These are phyloP conservation scores for Myxozyma sirexii DNA, from an alignment of 805 yeast genomes.

Conservation along the genomic window DNA sequence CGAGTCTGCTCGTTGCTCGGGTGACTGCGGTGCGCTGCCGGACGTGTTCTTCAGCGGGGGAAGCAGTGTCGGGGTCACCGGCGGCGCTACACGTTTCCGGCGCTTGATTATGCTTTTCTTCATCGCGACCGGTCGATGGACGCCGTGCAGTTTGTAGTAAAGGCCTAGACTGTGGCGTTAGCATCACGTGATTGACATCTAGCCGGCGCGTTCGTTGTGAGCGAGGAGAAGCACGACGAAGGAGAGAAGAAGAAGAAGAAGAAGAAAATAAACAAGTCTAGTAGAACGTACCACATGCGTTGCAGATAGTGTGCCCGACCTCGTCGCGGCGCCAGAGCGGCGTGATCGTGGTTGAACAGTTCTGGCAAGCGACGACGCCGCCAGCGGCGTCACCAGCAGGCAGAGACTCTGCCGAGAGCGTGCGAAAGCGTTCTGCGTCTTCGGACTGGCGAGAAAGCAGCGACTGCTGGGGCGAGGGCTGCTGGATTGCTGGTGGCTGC, in stretches of 20 bases:
- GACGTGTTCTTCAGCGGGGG: constrained; percentile 20
- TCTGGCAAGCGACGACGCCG: constrained; percentile 74
- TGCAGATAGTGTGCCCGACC: constrained; percentile 79
- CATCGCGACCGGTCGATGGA: constrained; percentile 75
- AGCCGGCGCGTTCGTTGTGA: too few species aligned
- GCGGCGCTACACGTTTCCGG: constrained; percentile 55
- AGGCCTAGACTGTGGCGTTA: constrained; percentile 43
- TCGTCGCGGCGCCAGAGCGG: constrained; percentile 87
- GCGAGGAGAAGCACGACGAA: background rate
- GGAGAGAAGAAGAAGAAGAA: background rate
- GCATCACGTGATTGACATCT: constrained; percentile 5
- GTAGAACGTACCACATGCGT: constrained; percentile 68
- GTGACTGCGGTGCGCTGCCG: constrained; percentile 3
- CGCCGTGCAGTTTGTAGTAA: constrained; percentile 73
- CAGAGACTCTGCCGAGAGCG: background rate
- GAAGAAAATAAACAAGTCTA: background rate
- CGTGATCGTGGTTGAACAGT: constrained; percentile 82
- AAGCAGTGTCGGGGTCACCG: constrained; percentile 24
- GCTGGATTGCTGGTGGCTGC: constrained; percentile 9
- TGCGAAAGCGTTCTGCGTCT: background rate
- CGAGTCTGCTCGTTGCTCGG: constrained; percentile 5
- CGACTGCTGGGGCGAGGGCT: background rate
- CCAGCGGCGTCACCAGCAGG: background rate
- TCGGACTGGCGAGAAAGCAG: background rate
- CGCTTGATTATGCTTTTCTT: constrained; percentile 74